Evolutionary conservation across 192 early-diverging fungal genomes (phyloP).

Genomic region (Coemansia sp.): DNA sequence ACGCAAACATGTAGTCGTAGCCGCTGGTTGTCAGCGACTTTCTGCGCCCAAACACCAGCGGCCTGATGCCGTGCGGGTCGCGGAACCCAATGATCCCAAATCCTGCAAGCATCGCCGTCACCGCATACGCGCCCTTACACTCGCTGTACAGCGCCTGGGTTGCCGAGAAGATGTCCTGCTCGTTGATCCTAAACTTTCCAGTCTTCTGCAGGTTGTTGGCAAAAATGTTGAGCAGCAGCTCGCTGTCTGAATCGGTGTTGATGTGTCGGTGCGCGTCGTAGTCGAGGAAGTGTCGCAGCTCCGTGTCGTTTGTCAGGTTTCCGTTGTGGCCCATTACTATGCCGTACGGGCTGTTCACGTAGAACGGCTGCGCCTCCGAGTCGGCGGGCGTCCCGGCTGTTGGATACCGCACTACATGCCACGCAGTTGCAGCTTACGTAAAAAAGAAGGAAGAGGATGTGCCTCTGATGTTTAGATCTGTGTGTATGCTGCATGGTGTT

Average conservation of each 20-base stretch:
- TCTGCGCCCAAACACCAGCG: slow-evolving; percentile 90
- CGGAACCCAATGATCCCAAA: slow-evolving; percentile 95
- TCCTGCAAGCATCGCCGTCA: slow-evolving; percentile 95
- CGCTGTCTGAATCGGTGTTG: slow-evolving; percentile 99
- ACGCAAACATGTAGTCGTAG: slow-evolving; percentile 97
- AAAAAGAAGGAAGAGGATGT: background rate
- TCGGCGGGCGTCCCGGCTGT: slow-evolving; percentile 96
- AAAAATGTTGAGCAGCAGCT: slow-evolving; percentile 96
- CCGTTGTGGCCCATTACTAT: slow-evolving; percentile 98
- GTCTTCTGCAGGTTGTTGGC: slow-evolving; percentile 97
- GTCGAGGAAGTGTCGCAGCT: slow-evolving; percentile 89
- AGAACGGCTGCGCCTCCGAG: slow-evolving; percentile 99
- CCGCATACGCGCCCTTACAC: slow-evolving; percentile 93
- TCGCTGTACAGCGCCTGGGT: slow-evolving; percentile 80
- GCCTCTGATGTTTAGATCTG: background rate
- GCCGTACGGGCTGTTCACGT: slow-evolving; percentile 99
- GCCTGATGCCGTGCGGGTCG: slow-evolving; percentile 97
- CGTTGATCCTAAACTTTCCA: slow-evolving; percentile 95
- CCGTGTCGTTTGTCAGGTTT: slow-evolving; percentile 92
- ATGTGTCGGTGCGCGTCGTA: slow-evolving; percentile 97
- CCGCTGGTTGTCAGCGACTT: slow-evolving; percentile 60
- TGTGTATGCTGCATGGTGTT: too few species aligned
- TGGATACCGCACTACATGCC: slow-evolving; percentile 87
- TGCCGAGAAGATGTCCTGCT: slow-evolving; percentile 97
- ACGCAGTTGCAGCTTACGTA: background rate